Conservation (phyloP, 306 rosid genomes). For the Potentilla sterilis region DNA sequence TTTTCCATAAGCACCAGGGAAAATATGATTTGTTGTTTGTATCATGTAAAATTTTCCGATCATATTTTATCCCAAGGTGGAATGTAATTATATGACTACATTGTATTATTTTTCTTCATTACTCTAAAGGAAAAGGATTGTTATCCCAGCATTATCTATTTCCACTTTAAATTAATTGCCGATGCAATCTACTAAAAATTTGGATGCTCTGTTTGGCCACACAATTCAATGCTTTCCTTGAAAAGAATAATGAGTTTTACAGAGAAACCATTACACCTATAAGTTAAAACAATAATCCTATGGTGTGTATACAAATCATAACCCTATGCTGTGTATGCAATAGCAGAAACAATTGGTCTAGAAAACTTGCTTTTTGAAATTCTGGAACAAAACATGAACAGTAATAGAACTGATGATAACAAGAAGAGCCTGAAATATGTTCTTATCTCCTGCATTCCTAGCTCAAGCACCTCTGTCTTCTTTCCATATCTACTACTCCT, state of each 20-base stretch:
- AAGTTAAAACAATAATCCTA: slow-evolving; percentile 11
- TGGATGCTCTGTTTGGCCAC: not conserved
- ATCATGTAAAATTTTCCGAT: not conserved
- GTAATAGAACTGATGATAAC: slow-evolving; percentile 72
- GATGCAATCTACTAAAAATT: not conserved
- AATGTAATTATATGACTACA: slow-evolving; percentile 3
- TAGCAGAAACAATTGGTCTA: slow-evolving; percentile 71
- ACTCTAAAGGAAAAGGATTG: not conserved
- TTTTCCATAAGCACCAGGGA: not conserved
- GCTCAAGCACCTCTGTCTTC: slow-evolving; percentile 92
- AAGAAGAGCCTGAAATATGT: slow-evolving; percentile 94
- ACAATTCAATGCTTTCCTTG: slow-evolving; percentile 3
- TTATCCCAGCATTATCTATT: not conserved
- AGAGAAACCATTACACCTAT: slow-evolving; percentile 32
- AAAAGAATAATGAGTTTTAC: slow-evolving; percentile 19
- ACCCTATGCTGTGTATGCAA: slow-evolving; percentile 36
- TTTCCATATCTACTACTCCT: slow-evolving; percentile 92
- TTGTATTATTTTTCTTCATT: not conserved
- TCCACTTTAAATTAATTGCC: not conserved
- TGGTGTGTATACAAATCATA: slow-evolving; percentile 20
- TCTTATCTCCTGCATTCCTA: slow-evolving; percentile 98
- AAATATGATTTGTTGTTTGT: not conserved
- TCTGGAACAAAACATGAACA: slow-evolving; percentile 99
- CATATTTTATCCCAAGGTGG: not conserved
- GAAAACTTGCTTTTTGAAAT: slow-evolving; percentile 79